Percentiles rank a stretch among this genome's conserved stretches.
phyloP scores from a whole-genome alignment of 2,329 filamentous ascomycete genomes.

The Stemphylium lycopersici region DNA sequence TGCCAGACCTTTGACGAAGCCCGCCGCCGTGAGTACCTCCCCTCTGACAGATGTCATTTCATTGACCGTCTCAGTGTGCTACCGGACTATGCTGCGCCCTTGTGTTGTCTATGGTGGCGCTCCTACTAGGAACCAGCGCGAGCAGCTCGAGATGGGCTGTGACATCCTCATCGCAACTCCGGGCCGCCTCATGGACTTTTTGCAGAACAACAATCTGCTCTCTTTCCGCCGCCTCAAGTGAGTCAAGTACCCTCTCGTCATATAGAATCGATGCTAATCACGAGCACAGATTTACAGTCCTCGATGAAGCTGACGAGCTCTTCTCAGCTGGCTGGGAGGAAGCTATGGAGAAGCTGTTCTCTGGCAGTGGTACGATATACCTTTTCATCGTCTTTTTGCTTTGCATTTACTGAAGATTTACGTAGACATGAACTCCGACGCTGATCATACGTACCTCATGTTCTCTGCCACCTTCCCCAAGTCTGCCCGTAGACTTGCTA shows the following conservation, averaged over 20 bases:
- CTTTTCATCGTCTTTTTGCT: constrained; percentile 15
- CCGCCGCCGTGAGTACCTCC: constrained; percentile 62
- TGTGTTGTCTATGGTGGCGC: constrained; percentile 88
- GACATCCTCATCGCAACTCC: constrained; percentile 89
- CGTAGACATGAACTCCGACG: constrained; percentile 74
- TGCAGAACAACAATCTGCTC: constrained; percentile 71
- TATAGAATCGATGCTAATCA: background rate
- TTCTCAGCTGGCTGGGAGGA: constrained; percentile 78
- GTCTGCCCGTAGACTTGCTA: constrained; percentile 75
- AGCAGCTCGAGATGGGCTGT: constrained; percentile 80
- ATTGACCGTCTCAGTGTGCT: constrained; percentile 64
- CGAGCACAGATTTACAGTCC: constrained; percentile 27
- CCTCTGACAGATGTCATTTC: too few species aligned
- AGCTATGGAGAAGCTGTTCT: constrained; percentile 76
- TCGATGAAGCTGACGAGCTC: constrained; percentile 97
- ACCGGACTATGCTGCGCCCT: constrained; percentile 91
- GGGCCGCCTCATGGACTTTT: constrained; percentile 84
- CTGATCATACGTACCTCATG: constrained; percentile 73
- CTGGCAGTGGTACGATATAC: constrained; percentile 71
- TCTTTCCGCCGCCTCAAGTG: constrained; percentile 79
- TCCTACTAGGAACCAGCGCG: constrained; percentile 70
- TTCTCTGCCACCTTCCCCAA: constrained; percentile 96
- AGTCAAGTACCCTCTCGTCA: constrained; percentile 35
- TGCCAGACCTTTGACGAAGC: constrained; percentile 96
- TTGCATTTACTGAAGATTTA: constrained; percentile 13